phyloP scores from a whole-genome alignment of 2,329 filamentous ascomycete genomes.

The Hymenoscyphus repandus region DNA sequence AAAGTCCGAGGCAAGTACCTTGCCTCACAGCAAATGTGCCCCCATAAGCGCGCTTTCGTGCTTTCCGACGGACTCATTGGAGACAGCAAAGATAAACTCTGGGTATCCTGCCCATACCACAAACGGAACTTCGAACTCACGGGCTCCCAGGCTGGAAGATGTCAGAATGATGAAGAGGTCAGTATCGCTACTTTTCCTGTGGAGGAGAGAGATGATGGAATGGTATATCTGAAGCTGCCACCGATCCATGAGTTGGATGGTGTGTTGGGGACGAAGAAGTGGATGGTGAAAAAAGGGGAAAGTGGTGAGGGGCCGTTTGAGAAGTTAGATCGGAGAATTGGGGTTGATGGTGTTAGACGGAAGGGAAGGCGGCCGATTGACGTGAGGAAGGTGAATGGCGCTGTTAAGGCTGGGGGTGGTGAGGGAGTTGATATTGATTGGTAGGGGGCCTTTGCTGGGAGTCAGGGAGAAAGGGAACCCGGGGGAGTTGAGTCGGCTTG shows the following conservation, averaged over 20 bases:
- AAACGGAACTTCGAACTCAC: constrained; percentile 83
- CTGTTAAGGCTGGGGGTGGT: constrained; percentile 16
- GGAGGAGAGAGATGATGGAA: constrained; percentile 69
- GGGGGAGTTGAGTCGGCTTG: too few species aligned
- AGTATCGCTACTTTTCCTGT: constrained; percentile 79
- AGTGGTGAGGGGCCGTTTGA: constrained; percentile 33
- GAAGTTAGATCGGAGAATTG: constrained; percentile 29
- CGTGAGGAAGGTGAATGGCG: constrained; percentile 12
- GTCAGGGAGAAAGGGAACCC: too few species aligned
- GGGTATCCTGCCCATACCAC: constrained; percentile 82
- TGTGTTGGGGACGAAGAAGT: constrained; percentile 71
- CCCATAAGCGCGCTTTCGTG: constrained; percentile 86
- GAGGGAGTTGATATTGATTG: constrained; percentile 24
- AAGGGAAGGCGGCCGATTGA: constrained; percentile 26
- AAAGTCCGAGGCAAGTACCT: constrained; percentile 76
- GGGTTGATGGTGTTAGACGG: constrained; percentile 23
- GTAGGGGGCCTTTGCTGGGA: too few species aligned
- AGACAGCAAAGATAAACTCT: constrained; percentile 55
- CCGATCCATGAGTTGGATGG: constrained; percentile 75
- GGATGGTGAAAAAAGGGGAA: constrained; percentile 73
- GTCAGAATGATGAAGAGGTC: constrained; percentile 67
- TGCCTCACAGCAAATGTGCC: constrained; percentile 90
- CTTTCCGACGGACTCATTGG: constrained; percentile 81
- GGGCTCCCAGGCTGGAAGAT: constrained; percentile 60
- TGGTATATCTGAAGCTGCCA: constrained; percentile 76